These are phyloP conservation scores for Cryptococcus sp. DNA, from an alignment of 1,284 basidiomycete species.

Conservation along the genomic window DNA sequence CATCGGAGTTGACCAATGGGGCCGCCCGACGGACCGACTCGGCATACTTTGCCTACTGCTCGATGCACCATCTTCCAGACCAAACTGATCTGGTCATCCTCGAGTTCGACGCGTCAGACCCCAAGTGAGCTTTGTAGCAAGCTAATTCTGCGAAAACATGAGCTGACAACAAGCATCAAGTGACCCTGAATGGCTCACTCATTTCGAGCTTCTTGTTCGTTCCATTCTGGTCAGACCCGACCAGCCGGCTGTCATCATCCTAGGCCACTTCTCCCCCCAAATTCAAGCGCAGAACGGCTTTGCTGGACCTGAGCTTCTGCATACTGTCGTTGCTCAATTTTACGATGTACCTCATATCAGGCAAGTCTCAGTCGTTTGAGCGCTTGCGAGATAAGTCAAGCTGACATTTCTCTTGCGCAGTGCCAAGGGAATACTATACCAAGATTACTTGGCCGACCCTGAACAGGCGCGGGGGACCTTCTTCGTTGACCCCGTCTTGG, in stretches of 20 bases:
- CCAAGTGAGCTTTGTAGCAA: constrained; percentile 61
- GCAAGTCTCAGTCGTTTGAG: constrained; percentile 47
- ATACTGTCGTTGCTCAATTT: constrained; percentile 85
- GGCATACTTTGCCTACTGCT: constrained; percentile 90
- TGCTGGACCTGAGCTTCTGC: constrained; percentile 81
- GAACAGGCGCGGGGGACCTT: constrained; percentile 65
- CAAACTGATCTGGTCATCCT: constrained; percentile 87
- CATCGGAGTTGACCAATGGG: constrained; percentile 93
- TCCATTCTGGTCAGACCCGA: constrained; percentile 84
- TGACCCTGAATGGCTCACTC: constrained; percentile 68
- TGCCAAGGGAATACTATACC: constrained; percentile 77
- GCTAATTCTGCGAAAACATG: neutral
- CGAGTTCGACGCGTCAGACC: constrained; percentile 86
- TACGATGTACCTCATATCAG: constrained; percentile 90
- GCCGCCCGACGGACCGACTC: constrained; percentile 86
- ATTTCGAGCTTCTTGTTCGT: constrained; percentile 87
- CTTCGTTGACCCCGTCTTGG: constrained; percentile 78
- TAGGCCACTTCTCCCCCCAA: constrained; percentile 89
- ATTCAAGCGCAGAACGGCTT: constrained; percentile 74
- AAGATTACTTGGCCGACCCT: constrained; percentile 74
- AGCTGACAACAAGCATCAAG: constrained; percentile 51
- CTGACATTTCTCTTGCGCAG: constrained; percentile 48
- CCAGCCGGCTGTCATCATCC: constrained; percentile 81
- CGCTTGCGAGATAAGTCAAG: neutral
- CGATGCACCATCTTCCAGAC: constrained; percentile 85